Base-by-base conservation (phyloP, 306 rosid genomes). In the Quercus engelmannii region DNA sequence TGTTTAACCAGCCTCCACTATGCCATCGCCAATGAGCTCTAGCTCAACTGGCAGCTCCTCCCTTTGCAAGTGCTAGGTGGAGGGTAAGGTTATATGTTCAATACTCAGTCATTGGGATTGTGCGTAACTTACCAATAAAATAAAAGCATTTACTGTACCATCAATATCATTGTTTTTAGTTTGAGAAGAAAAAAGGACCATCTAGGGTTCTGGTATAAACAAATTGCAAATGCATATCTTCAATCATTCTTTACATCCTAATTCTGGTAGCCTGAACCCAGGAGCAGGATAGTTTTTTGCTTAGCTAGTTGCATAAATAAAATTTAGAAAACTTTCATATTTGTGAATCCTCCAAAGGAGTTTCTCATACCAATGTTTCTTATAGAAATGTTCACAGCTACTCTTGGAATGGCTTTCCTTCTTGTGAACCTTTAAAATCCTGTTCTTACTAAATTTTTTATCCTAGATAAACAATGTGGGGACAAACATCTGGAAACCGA, bases 401-500 rank as follows among this genome's bases (percentile, higher is more conserved):
- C 17, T 58, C 43, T 35, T 6, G 43, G 9, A 35, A 35, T 35
- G 43, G 43, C 43, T 35, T 35, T 35, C 9, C 2, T 35, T 54
- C 25, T 21, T 15, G 3, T 63, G 14, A 57, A 62, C 69, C 26
- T 57, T 70, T 4, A 13, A 3, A 17, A 33, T 33, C 58, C 35
- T 19, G 18, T 71, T 43, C 28, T 21, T 11, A 23, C 57, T 71
- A 71, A 70, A 71, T 55, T 1, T 33, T 68, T 31, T 15, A 4
- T 43, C 0, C 55, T 57, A 84, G 92, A 71, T 89, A 78, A 89
- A 89, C 76, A 89, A 86, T 17, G 89, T 80, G 0, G 87, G 80
- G 33, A 78, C 41, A 13, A 1, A 0, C 1, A 6, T 5, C 1
- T 0, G 9, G 1, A 89, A 78, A 69, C n/a, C 80, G 26, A 68